Evolutionary conservation across 164 flowering plant genomes (phyloP).

Genomic region (Akebia trifoliata): DNA sequence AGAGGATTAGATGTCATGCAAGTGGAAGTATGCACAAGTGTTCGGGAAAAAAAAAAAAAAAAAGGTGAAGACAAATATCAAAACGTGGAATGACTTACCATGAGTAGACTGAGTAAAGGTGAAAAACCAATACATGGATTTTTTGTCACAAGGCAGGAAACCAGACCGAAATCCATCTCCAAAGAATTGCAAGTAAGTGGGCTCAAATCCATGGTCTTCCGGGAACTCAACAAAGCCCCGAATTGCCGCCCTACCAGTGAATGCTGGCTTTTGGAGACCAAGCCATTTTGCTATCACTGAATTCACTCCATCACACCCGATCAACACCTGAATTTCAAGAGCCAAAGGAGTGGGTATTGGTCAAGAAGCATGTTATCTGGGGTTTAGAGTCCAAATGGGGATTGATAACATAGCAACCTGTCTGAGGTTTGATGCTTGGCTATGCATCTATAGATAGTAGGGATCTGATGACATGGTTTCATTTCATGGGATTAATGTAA

Average conservation of each 20-base stretch:
- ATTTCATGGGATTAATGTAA: too few relatives aligned
- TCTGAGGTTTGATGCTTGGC: too few relatives aligned
- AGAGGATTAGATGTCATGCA: not conserved
- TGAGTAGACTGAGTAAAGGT: constrained; percentile 29
- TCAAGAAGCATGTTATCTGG: not conserved
- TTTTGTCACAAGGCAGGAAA: constrained; percentile 46
- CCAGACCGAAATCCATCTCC: constrained; percentile 49
- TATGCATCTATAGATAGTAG: too few relatives aligned
- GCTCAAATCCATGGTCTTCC: constrained; percentile 36
- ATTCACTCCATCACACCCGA: constrained; percentile 58
- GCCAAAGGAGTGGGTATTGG: not conserved
- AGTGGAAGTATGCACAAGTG: too few relatives aligned
- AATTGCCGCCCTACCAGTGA: constrained; percentile 35
- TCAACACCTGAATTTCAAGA: constrained; percentile 20
- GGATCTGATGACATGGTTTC: too few relatives aligned
- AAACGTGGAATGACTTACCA: constrained; percentile 18
- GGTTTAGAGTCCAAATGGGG: not conserved
- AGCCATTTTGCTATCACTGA: constrained; percentile 44
- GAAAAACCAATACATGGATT: constrained; percentile 52
- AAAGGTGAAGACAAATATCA: too few relatives aligned
- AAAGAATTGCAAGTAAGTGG: constrained; percentile 23
- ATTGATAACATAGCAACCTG: too few relatives aligned
- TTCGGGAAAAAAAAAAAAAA: too few relatives aligned
- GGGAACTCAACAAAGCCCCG: constrained; percentile 36
- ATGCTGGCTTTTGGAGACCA: constrained; percentile 32